These are phyloP conservation scores for Phyllosticta citribraziliensis DNA, from an alignment of 2,329 filamentous ascomycete genomes.

Conservation along the genomic window DNA sequence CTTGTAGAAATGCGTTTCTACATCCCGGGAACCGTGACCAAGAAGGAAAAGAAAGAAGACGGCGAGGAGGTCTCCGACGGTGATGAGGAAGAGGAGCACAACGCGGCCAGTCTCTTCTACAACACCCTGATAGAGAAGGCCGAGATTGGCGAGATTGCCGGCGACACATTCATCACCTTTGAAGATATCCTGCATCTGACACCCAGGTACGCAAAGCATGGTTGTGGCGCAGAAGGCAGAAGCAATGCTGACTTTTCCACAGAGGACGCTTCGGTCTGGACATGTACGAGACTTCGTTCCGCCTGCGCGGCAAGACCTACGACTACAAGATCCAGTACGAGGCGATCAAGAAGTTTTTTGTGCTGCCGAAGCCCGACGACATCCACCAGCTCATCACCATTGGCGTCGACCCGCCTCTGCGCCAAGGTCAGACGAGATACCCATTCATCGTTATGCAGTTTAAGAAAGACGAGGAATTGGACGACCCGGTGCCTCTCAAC, in stretches of 20 bases:
- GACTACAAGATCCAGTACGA: conserved; percentile 99
- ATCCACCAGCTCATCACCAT: conserved; percentile 91
- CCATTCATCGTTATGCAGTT: conserved; percentile 99
- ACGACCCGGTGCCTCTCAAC: conserved; percentile 55
- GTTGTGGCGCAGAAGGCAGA: background rate
- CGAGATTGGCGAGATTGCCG: conserved; percentile 97
- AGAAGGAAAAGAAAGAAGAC: conserved; percentile 59
- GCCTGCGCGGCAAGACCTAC: conserved; percentile 95
- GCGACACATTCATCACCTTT: conserved; percentile 96
- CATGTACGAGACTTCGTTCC: conserved; percentile 97
- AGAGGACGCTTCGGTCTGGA: conserved; percentile 99
- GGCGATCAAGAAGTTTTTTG: conserved; percentile 96
- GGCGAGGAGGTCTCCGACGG: conserved; percentile 52
- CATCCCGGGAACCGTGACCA: conserved; percentile 76
- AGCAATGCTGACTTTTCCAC: conserved; percentile 21
- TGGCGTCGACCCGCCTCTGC: conserved; percentile 85
- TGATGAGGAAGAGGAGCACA: conserved; percentile 72
- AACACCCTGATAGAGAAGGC: conserved; percentile 97
- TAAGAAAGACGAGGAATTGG: conserved; percentile 95
- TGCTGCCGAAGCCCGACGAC: conserved; percentile 97
- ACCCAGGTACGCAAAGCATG: conserved; percentile 53
- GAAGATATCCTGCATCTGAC: conserved; percentile 94
- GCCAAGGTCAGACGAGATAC: conserved; percentile 95
- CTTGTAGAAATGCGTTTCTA: conserved; percentile 99
- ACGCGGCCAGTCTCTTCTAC: conserved; percentile 94